Percentiles rank a stretch among this genome's conserved stretches.
Evolutionary conservation across 768 basidiomycete genomes (phyloP).

Genomic region (Rhodotorula taiwanensis): DNA sequence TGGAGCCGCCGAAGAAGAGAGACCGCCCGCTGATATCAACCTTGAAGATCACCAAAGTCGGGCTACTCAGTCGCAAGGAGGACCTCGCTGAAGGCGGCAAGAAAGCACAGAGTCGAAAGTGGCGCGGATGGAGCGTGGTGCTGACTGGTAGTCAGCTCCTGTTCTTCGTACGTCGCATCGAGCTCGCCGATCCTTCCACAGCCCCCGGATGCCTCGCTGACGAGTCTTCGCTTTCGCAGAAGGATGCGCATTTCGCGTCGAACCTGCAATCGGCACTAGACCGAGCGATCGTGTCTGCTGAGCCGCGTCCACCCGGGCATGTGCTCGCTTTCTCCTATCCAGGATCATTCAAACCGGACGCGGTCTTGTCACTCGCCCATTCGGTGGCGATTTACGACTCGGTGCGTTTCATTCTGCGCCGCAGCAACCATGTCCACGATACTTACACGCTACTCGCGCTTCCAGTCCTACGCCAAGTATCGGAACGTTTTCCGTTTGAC

Average conservation of each 20-base stretch:
- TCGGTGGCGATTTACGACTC: constrained; percentile 73
- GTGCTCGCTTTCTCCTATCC: constrained; percentile 27
- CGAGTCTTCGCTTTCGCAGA: constrained; percentile 1
- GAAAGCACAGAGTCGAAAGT: constrained; percentile 70
- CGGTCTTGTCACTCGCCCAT: constrained; percentile 68
- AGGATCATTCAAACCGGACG: constrained; percentile 63
- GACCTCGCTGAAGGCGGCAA: constrained; percentile 69
- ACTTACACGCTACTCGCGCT: not conserved
- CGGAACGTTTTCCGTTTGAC: constrained; percentile 68
- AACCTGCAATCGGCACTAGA: constrained; percentile 20
- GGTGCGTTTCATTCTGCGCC: not conserved
- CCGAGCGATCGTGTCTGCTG: not conserved
- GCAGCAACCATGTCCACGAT: not conserved
- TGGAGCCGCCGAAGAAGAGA: constrained; percentile 9
- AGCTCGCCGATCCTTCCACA: not conserved
- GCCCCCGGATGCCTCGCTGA: not conserved
- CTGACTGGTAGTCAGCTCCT: constrained; percentile 84
- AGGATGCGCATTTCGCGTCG: constrained; percentile 26
- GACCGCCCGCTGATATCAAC: constrained; percentile 34
- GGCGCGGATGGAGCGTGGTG: constrained; percentile 76
- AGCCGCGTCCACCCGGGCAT: constrained; percentile 24
- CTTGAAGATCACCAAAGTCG: constrained; percentile 72
- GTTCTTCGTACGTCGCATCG: constrained; percentile 54
- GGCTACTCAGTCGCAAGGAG: constrained; percentile 68
- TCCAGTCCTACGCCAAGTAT: constrained; percentile 50